These are phyloP conservation scores for Paraurostyla sp. DNA, from an alignment of 73 alveolate genomes.

Conservation along the genomic window DNA sequence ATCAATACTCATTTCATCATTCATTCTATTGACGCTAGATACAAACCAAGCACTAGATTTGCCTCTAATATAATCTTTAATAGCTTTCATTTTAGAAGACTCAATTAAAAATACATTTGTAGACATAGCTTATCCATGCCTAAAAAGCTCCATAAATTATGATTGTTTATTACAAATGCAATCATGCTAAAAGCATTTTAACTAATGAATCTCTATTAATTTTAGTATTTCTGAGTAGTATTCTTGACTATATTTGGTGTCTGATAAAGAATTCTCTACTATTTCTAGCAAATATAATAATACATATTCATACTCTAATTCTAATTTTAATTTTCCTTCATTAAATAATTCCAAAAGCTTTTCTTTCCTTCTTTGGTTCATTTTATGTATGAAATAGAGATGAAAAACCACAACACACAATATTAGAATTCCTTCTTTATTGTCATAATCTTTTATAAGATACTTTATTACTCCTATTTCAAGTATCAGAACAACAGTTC, in stretches of 20 bases:
- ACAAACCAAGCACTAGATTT: neutral
- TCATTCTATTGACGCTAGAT: slow-evolving; percentile 17
- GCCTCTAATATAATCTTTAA: neutral
- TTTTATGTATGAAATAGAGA: neutral
- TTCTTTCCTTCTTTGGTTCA: slow-evolving; percentile 1
- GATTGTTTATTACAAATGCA: slow-evolving; percentile 1
- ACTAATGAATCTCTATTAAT: slow-evolving; percentile 5
- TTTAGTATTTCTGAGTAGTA: slow-evolving; percentile 15
- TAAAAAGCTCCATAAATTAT: neutral
- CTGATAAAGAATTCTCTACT: neutral
- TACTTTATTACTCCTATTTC: slow-evolving; percentile 16
- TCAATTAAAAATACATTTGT: slow-evolving; percentile 33
- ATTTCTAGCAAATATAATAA: neutral
- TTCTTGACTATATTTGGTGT: neutral
- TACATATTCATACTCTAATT: neutral
- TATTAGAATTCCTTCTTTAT: slow-evolving; percentile 7
- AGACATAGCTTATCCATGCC: neutral
- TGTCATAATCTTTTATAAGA: slow-evolving; percentile 6
- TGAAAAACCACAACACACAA: neutral
- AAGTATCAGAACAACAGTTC: neutral
- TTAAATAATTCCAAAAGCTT: neutral
- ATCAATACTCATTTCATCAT: neutral
- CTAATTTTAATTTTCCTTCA: slow-evolving; percentile 5
- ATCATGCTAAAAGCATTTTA: neutral
- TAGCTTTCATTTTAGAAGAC: neutral